These are phyloP conservation scores for Magnaporthiopsis incrustans DNA, from an alignment of 2,329 filamentous ascomycete species.

Conservation along the genomic window DNA sequence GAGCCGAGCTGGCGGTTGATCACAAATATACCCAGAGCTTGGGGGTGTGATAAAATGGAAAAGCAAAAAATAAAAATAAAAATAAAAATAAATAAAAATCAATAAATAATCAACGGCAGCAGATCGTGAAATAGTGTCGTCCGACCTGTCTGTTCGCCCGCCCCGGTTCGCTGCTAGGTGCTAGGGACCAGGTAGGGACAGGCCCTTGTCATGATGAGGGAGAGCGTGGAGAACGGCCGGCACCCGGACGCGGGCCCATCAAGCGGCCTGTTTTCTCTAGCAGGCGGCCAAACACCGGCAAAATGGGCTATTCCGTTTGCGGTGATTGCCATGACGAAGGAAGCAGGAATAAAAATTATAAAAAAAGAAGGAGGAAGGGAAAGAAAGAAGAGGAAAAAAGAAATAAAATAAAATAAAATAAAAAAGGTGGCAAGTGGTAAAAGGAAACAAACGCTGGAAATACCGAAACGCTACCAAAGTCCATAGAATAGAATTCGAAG, in stretches of 20 bases:
- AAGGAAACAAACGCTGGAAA: not conserved
- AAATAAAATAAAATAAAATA: no score
- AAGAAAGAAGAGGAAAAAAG: no score
- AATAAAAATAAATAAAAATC: not conserved
- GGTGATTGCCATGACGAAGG: not conserved
- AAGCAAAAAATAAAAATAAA: not conserved
- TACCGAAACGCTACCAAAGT: not conserved
- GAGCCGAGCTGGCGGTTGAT: not conserved
- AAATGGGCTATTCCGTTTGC: not conserved
- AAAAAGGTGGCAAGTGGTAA: no score
- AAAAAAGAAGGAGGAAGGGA: no score
- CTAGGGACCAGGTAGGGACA: not conserved
- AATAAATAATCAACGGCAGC: not conserved
- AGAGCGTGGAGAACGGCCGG: not conserved
- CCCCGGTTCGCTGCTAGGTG: not conserved
- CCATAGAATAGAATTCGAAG: not conserved
- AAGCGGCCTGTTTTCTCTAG: not conserved
- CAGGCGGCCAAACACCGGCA: not conserved
- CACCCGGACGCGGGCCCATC: not conserved
- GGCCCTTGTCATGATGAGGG: not conserved
- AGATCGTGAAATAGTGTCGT: not conserved
- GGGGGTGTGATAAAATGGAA: not conserved
- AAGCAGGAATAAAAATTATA: no score
- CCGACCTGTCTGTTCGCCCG: not conserved
- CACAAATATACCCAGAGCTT: not conserved